These are phyloP conservation scores for Pholiota conissans DNA, from an alignment of 768 basidiomycete genomes.

Conservation along the genomic window DNA sequence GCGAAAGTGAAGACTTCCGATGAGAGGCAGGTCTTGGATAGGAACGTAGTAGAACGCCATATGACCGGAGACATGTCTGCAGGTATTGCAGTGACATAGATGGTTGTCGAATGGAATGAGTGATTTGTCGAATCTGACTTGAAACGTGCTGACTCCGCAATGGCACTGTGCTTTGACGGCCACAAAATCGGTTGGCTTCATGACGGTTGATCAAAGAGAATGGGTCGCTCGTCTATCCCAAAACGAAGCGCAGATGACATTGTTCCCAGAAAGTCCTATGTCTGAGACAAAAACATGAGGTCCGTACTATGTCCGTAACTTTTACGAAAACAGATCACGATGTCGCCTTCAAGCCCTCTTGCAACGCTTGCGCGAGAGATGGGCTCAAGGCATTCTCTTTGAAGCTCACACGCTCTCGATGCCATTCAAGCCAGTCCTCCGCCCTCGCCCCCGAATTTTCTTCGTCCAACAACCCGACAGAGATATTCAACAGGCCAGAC, in stretches of 20 bases:
- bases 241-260: no score
- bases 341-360: conserved; percentile 8
- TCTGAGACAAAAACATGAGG: background rate
- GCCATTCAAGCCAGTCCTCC: conserved; percentile 27
- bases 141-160: background rate
- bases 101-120: conserved; percentile 16
- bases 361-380: conserved; percentile 9
- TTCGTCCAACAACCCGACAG: conserved; percentile 29
- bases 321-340: background rate
- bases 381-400: conserved; percentile 12
- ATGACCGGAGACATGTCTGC: conserved; percentile 27
- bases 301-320: background rate
- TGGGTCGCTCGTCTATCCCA: no score
- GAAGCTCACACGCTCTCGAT: conserved; percentile 16
- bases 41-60: conserved; percentile 14
- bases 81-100: conserved; percentile 29
- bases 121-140: conserved; percentile 24
- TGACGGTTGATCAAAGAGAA: background rate
- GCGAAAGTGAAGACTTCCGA: background rate
- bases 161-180: background rate
- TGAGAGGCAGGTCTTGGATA: conserved; percentile 9
- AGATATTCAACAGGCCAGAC: conserved; percentile 24
- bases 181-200: background rate
- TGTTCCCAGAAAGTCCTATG: background rate
- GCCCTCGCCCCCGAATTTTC: conserved; percentile 23